Evolutionary conservation across 257 asterid genomes (phyloP), one percentile per base, ranked within the genome.

Genomic region (Solanum dulcamara): DNA sequence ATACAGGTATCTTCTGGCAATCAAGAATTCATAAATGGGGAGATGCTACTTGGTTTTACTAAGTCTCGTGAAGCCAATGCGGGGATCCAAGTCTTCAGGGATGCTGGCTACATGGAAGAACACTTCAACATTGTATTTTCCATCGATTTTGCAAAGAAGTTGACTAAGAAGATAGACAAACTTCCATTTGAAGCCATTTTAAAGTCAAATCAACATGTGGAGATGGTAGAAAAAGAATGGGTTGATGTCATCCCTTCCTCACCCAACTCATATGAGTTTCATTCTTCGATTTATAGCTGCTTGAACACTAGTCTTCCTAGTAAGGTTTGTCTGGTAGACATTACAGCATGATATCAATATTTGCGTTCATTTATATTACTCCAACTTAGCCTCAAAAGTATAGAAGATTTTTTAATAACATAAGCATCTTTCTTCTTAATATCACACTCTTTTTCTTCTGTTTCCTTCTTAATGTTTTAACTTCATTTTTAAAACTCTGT

Each of bases 161-260:
- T 91, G 90, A 90, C 86, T 62, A 92, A 91, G 85, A 93, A 90
- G 87, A 87, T 81, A 1, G 87, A 86, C 70, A 90, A 92, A 71
- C 91, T 96, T 82, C 91, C 84, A 86, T 91, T 96, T 83, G 85
- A 90, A 51, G 94, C 93, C 55, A 87, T 94, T 70, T 86, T 87
- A 62, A 83, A 88, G 64, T 86, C 90, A 51, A 92, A 88, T 87
- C 85, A 90, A 26, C 81, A 91, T 9, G 92, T 91, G 11, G 91
- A 91, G 88, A 91, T 88, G 91, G 92, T 92, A 20, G 93, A 90
- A 53, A 90, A 91, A 67, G 98, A 91, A 37, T 96, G 98, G 98
- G 85, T 92, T 24, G 92, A 94, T 83, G 92, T 95, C 24, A 72
- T 81, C 38, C 96, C 98, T 62, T 84, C 92, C 4, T 84, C 91